Base-by-base conservation (phyloP, 306 rosid genomes). In the Pyrus pyrifolia region DNA sequence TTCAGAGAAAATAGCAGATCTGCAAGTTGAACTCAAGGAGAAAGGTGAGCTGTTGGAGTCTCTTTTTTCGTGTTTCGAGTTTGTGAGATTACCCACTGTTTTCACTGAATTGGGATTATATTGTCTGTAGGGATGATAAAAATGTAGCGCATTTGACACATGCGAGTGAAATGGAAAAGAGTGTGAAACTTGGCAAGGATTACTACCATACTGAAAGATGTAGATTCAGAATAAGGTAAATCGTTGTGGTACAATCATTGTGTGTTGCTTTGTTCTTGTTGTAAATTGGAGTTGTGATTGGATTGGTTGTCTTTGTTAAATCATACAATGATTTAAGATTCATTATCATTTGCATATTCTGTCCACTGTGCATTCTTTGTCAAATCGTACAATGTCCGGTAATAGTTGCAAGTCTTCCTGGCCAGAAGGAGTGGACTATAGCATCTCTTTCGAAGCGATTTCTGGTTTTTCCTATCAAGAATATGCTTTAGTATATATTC, bases 1-100 rank as follows among this genome's bases (percentile, higher is more conserved):
- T 92, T 55, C 99, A 95, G 79, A 89, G 92, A 79, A 92, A 87
- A 95, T 92, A 30, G 96, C 97, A 5, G 96, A 92, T 86, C 87
- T 95, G 77, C 98, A 95, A 87, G 99, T 92, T 23, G 97, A 95
- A 81, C 99, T 95, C 83, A 87, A 97, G 97, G 61, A 90, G 99
- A 81, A 95, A 95, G 90, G 97, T 92, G 74, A 69, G 61, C 18
- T 58, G 8, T 76, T 82, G 38, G 6, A 1, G 35, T 75, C 76
- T 65, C 19, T 11, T 31, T 38, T 77, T 79, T n/a, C 23, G 6
- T 29, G 38, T 19, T 66, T 75, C 45, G 6, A 11, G 30, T 76
- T 65, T 44, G 59, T 59, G 12, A 0, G 4, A 7, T 27, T 35
- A 42, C 19, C 27, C 30, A 40, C 6, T 68, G 25, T 49, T 62